phyloP scores from a whole-genome alignment of 176 grass and related monocot genomes.

The Musa itinerans region DNA sequence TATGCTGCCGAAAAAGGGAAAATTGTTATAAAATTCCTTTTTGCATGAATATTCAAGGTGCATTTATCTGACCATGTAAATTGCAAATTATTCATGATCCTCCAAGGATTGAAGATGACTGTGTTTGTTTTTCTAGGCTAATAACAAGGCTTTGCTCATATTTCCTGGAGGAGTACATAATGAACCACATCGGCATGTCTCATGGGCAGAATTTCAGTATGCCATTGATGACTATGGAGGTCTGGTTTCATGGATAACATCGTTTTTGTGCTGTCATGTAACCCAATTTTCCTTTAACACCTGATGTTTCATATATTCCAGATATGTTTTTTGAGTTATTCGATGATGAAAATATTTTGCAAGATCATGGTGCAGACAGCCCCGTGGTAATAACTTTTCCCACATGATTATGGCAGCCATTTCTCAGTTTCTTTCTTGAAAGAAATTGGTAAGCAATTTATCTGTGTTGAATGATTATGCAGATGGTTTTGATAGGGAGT shows the following conservation, averaged over 20 bases:
- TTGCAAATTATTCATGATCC: background rate
- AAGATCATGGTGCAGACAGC: slow-evolving; percentile 56
- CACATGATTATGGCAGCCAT: background rate
- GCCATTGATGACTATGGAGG: slow-evolving; percentile 90
- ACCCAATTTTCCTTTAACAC: background rate
- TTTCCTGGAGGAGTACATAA: slow-evolving; percentile 86
- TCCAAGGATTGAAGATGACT: background rate
- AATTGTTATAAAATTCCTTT: background rate
- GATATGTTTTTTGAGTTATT: slow-evolving; percentile 91
- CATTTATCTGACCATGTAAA: background rate
- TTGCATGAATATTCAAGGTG: background rate
- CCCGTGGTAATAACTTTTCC: slow-evolving; percentile 49
- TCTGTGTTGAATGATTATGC: slow-evolving; percentile 32
- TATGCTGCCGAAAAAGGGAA: background rate
- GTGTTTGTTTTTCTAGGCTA: slow-evolving; percentile 53
- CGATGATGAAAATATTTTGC: slow-evolving; percentile 62
- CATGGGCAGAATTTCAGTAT: slow-evolving; percentile 84
- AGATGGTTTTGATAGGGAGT: slow-evolving; percentile 84
- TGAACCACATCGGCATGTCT: slow-evolving; percentile 68
- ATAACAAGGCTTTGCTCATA: slow-evolving; percentile 73
- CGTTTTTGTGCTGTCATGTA: background rate
- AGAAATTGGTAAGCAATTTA: slow-evolving; percentile 5
- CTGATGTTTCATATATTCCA: slow-evolving; percentile 16
- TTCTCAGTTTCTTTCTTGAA: slow-evolving; percentile 13
- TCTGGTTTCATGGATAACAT: slow-evolving; percentile 26